phyloP scores from a whole-genome alignment of 148 eudicot genomes.

The Agrostemma githago region DNA sequence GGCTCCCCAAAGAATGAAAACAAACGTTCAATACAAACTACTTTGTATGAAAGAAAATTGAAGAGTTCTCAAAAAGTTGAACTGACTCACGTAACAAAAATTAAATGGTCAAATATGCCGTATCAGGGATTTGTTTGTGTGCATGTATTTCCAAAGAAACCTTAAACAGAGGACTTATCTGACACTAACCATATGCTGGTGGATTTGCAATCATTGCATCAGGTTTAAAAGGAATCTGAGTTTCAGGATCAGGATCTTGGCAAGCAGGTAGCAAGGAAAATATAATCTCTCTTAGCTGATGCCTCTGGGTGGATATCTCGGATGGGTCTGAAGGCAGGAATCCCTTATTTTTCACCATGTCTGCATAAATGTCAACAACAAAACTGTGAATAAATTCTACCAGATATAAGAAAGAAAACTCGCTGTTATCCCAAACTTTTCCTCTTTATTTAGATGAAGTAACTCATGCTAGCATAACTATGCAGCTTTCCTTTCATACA shows the following conservation, averaged over 20 bases:
- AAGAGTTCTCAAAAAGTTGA: background rate
- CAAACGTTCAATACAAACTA: background rate
- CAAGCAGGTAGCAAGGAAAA: constrained; percentile 71
- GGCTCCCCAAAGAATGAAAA: too few relatives aligned
- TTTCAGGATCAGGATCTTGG: constrained; percentile 50
- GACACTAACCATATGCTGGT: constrained; percentile 72
- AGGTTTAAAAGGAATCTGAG: constrained; percentile 47
- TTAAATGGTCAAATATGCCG: background rate
- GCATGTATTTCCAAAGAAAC: background rate
- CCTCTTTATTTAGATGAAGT: background rate
- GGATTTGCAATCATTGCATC: constrained; percentile 92
- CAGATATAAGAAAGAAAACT: background rate
- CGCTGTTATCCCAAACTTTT: background rate
- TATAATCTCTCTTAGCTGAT: constrained; percentile 66
- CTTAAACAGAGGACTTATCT: constrained; percentile 7
- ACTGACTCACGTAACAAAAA: background rate
- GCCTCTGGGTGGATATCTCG: constrained; percentile 66
- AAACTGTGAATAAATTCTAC: background rate
- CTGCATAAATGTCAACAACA: constrained; percentile 34
- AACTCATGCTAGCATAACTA: background rate
- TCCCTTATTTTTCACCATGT: constrained; percentile 91
- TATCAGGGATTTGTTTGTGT: background rate
- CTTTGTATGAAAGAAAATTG: background rate
- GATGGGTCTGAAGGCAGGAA: constrained; percentile 81
- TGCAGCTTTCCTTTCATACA: background rate